Conservation (phyloP, 2,329 filamentous ascomycete genomes). For the Lithohypha guttulata region DNA sequence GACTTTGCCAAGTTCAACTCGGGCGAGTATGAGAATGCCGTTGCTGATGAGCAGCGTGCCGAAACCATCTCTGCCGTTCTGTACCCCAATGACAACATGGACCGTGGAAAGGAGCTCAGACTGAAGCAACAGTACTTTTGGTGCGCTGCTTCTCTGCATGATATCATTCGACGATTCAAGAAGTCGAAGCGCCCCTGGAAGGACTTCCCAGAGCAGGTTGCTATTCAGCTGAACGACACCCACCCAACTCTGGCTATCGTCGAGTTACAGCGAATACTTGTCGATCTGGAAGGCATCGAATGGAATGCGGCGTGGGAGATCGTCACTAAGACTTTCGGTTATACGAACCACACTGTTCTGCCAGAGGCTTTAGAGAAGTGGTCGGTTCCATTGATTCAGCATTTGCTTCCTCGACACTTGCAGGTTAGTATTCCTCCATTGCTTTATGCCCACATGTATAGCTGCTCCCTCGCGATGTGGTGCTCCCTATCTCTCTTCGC, state of each 20-base stretch:
- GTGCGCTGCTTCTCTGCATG: slow-evolving; percentile 91
- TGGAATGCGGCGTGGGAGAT: slow-evolving; percentile 91
- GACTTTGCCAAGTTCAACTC: slow-evolving; percentile 99
- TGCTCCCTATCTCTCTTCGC: background rate
- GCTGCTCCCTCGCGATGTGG: slow-evolving; percentile 3
- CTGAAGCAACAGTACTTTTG: slow-evolving; percentile 99
- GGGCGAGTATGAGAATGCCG: slow-evolving; percentile 94
- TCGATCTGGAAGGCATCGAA: slow-evolving; percentile 79
- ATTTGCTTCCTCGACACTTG: slow-evolving; percentile 83
- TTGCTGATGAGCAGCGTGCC: slow-evolving; percentile 95
- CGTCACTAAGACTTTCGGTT: slow-evolving; percentile 70
- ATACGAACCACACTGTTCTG: slow-evolving; percentile 97
- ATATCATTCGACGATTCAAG: slow-evolving; percentile 96
- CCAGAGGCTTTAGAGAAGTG: slow-evolving; percentile 97
- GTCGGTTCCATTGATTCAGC: slow-evolving; percentile 85
- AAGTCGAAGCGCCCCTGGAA: slow-evolving; percentile 86
- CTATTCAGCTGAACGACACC: slow-evolving; percentile 96
- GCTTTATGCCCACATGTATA: background rate
- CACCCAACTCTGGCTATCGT: slow-evolving; percentile 94
- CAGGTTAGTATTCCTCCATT: slow-evolving; percentile 36
- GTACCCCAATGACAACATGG: slow-evolving; percentile 95
- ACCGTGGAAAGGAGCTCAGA: slow-evolving; percentile 90
- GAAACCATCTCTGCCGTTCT: slow-evolving; percentile 97
- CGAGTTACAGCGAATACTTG: slow-evolving; percentile 82
- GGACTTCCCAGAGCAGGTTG: slow-evolving; percentile 87